A percentile compares a stretch with the other conserved stretches of the same genome.
Evolutionary conservation across 2,329 filamentous ascomycete genomes (phyloP).

Genomic region (Penicillium carneum): DNA sequence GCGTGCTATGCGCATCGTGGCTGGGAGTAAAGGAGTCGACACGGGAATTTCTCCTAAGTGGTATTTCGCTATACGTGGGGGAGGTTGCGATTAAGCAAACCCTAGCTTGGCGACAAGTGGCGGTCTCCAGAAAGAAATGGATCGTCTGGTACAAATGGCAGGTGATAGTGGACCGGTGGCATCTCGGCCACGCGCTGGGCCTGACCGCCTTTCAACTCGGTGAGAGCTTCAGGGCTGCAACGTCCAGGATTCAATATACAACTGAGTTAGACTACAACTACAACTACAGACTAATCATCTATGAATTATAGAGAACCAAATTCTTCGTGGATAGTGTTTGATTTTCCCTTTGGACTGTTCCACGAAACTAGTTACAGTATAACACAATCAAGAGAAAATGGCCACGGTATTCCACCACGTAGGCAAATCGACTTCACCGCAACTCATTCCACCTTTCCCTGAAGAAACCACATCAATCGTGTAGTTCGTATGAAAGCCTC

Average conservation of each 20-base stretch:
- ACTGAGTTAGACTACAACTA: too few species aligned
- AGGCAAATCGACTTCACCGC: slow-evolving; percentile 15
- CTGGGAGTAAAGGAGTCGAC: slow-evolving; percentile 21
- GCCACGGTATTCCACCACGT: slow-evolving; percentile 21
- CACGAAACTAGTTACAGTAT: slow-evolving; percentile 34
- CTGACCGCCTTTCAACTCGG: slow-evolving; percentile 28
- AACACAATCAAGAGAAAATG: slow-evolving; percentile 31
- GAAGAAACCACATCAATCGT: slow-evolving; percentile 18
- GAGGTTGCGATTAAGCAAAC: not conserved
- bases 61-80: slow-evolving; percentile 1
- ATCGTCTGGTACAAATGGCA: slow-evolving; percentile 14
- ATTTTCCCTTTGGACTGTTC: slow-evolving; percentile 33
- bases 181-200: slow-evolving; percentile 24
- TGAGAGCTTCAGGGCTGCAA: not conserved
- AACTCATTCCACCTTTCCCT: slow-evolving; percentile 19
- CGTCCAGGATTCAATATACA: not conserved
- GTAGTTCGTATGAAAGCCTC: slow-evolving; percentile 28
- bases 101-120: slow-evolving; percentile 13
- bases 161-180: slow-evolving; percentile 33
- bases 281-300: not conserved
- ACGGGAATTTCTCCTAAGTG: not conserved
- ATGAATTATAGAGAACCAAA: not conserved
- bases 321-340: slow-evolving; percentile 33
- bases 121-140: slow-evolving; percentile 15
- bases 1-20: slow-evolving; percentile 27